A percentile compares a stretch with the other conserved stretches of the same genome.
These are phyloP conservation scores for Nannizziopsis barbatae DNA, from an alignment of 2,329 filamentous ascomycete genomes.

Conservation along the genomic window DNA sequence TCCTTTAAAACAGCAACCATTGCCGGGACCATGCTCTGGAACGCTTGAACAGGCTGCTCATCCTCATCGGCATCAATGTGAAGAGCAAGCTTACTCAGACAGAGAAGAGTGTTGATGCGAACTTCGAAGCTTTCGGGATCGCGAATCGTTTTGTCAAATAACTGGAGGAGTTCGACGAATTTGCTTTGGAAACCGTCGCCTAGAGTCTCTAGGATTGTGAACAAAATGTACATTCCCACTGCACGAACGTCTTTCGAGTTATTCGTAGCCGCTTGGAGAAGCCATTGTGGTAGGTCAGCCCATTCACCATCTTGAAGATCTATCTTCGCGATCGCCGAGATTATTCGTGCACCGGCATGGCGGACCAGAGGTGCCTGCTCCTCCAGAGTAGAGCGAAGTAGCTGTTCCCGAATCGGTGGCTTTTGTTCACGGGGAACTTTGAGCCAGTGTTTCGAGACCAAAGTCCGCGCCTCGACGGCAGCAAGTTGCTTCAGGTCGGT, in stretches of 20 bases:
- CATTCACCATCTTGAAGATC: conserved; percentile 83
- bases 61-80: conserved; percentile 83
- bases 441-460: conserved; percentile 78
- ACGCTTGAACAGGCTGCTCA: conserved; percentile 55
- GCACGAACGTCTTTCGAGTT: conserved; percentile 68
- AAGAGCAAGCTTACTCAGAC: conserved; percentile 76
- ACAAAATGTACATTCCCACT: conserved; percentile 86
- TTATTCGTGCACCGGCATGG: conserved; percentile 77
- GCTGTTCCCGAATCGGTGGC: conserved; percentile 63
- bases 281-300: conserved; percentile 65
- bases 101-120: conserved; percentile 85
- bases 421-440: conserved; percentile 64
- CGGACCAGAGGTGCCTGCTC: conserved; percentile 67
- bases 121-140: conserved; percentile 88
- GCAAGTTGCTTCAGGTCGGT: conserved; percentile 73
- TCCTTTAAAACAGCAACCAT: conserved; percentile 87
- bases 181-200: conserved; percentile 76
- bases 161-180: conserved; percentile 63
- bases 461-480: conserved; percentile 74
- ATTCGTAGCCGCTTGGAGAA: conserved; percentile 69
- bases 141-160: conserved; percentile 78
- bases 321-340: conserved; percentile 72
- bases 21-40: conserved; percentile 69
- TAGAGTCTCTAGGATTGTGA: conserved; percentile 78
- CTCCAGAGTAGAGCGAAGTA: conserved; percentile 71